These are phyloP conservation scores for Starmerella asiatica DNA, from an alignment of 805 yeast species.

Conservation along the genomic window DNA sequence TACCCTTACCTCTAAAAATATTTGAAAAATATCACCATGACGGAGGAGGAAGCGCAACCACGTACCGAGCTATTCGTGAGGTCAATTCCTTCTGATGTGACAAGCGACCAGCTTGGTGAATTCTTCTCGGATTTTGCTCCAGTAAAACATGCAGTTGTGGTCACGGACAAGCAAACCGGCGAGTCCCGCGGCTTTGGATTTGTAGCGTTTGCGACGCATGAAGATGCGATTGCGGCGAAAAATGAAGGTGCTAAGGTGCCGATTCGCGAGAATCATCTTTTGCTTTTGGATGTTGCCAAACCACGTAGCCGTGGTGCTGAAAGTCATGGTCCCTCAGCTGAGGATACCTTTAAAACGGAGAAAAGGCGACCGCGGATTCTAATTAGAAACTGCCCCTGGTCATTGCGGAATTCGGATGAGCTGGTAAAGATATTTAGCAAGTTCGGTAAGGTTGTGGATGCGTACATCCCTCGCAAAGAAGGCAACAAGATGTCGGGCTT, in stretches of 20 bases:
- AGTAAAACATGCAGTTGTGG: conserved; percentile 87
- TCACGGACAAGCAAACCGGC: conserved; percentile 53
- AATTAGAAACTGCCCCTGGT: conserved; percentile 91
- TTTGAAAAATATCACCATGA: background rate
- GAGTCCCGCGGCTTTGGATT: conserved; percentile 91
- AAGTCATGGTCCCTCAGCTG: conserved; percentile 8
- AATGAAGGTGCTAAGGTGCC: conserved; percentile 50
- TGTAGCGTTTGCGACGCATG: conserved; percentile 74
- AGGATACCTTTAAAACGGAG: conserved; percentile 26
- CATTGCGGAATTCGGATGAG: conserved; percentile 63
- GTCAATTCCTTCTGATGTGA: conserved; percentile 65
- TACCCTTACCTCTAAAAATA: background rate
- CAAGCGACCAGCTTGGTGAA: conserved; percentile 67
- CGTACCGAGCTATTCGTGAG: conserved; percentile 55
- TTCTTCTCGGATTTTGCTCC: conserved; percentile 88
- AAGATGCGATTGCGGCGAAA: conserved; percentile 69
- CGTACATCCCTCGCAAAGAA: conserved; percentile 71
- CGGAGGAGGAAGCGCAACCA: background rate
- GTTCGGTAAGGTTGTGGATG: conserved; percentile 80
- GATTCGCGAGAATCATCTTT: conserved; percentile 43
- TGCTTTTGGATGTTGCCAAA: conserved; percentile 78
- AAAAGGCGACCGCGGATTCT: conserved; percentile 78
- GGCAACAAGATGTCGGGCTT: conserved; percentile 90
- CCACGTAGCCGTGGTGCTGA: conserved; percentile 61
- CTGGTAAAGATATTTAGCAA: conserved; percentile 56